Conservation (phyloP, 2,329 filamentous ascomycete species). For the Paecilomyces formosus region DNA sequence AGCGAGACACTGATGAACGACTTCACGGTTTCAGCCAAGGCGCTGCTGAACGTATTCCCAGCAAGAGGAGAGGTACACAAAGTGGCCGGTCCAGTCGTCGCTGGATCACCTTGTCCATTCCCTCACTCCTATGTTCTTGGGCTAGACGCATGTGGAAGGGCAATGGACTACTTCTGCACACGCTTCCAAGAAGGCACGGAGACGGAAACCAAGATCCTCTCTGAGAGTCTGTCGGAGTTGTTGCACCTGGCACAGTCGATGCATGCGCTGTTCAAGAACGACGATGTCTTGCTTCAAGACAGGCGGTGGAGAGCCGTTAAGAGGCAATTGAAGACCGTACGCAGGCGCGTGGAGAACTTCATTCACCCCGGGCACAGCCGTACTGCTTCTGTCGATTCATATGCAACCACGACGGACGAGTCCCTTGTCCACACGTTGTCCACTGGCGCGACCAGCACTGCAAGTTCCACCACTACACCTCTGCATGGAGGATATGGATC, state of each 20-base stretch:
- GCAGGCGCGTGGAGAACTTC: not conserved
- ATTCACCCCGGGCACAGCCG: not conserved
- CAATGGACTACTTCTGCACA: slow-evolving; percentile 5
- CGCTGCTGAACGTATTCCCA: slow-evolving; percentile 4
- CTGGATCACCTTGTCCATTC: not conserved
- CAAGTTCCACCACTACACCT: not conserved
- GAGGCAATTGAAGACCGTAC: not conserved
- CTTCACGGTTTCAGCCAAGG: slow-evolving; percentile 5
- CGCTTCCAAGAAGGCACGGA: not conserved
- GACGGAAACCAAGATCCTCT: not conserved
- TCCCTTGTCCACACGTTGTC: not conserved
- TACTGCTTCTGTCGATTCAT: not conserved
- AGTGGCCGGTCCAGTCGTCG: slow-evolving; percentile 3
- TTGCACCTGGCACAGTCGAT: not conserved
- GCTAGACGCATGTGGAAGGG: slow-evolving; percentile 10
- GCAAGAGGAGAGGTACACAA: not conserved
- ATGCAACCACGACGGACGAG: not conserved
- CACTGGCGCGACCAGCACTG: not conserved
- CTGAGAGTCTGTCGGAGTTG: not conserved
- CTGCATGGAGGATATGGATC: not conserved
- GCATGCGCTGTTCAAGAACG: not conserved
- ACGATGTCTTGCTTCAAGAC: not conserved
- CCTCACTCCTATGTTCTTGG: slow-evolving; percentile 6
- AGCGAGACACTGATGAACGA: slow-evolving; percentile 5
- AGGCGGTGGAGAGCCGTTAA: not conserved